Evolutionary conservation across 2,329 filamentous ascomycete species (phyloP), one percentile per base, ranked within the genome.

Genomic region (Grosmannia clavigera): DNA sequence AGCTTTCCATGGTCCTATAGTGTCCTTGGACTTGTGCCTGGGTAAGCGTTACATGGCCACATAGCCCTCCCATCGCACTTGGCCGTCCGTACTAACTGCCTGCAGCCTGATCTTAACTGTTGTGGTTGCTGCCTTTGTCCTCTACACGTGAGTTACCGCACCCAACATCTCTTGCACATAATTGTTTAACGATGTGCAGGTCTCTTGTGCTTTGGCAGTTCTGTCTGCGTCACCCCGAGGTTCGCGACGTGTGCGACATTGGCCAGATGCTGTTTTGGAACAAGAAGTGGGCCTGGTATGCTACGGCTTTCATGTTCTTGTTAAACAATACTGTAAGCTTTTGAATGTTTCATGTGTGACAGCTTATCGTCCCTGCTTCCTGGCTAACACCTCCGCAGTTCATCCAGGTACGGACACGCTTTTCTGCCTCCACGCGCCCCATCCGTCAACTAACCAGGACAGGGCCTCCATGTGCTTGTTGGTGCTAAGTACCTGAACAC

Each of bases 181-280:
- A 5, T 7, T n/a, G 22, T 11, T 38, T 46, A 55, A 46, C 29
- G 11, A 1, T 76, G 94, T 6, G 96, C 71, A 96, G 92, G 53
- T 73, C 71, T 1, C 62, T 74, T 6, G 70, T 76, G 3, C 68
- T 78, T 25, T 92, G 88, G 91, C 84, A 92, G 70, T 96, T 96
- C 68, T 96, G 92, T 70, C 75, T 96, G 61, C 84, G 90, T 55
- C 90, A 96, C 69, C 92, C 92, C 0, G 90, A 96, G 71, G 85
- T 95, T 62, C 85, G 90, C 66, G 92, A 96, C 75, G 89, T 96
- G 16, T 96, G 91, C 70, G 92, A 96, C 70, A 88, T 96, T 69
- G 92, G 91, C n/a, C 90, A 96, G 72, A 92, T 92, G 81, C 82
- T 96, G 27, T 96, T 95, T 74, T 95, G 87, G 85, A 86, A 87